Base-by-base conservation (phyloP, 768 basidiomycete species). In the Trametes punicea region DNA sequence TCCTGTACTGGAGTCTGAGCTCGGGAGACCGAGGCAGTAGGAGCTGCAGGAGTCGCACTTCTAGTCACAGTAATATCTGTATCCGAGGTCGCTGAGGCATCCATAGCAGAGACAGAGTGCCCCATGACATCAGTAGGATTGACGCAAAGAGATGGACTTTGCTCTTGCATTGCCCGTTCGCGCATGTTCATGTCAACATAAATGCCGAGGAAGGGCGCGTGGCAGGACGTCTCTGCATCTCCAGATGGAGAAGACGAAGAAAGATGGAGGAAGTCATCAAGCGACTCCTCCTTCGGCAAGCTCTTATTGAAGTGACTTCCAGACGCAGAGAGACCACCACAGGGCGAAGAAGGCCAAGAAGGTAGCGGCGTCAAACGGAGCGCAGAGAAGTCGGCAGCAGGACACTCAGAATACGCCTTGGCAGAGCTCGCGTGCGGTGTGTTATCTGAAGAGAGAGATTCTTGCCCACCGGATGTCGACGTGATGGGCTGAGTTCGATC, bases 61-160 rank as follows among this genome's bases (percentile, higher is more conserved):
- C 23, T 25, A 40, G 16, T 13, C 1, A 34, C 41, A 36, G n/a
- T n/a, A 10, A 13, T 3, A 10, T 39, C n/a, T 7, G 25, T 9
- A 23, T 20, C 13, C 27, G 15, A 16, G 11, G 44, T 15, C 5
- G 18, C 4, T 11, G 23, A 23, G 18, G 15, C 11, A 30, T 40
- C 31, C 2, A 9, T 1, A 23, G 18, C 15, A 25, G 33, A 42
- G 4, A 15, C 55, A 21, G 21, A 45, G 26, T 34, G 18, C 30
- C 55, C 62, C 55, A 74, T 66, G 26, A 75, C 71, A 29, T 76
- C 72, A 29, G 71, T 57, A 20, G 79, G 78, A 61, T 80, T 71
- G 46, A 81, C 67, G 26, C 74, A 69, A 5, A 59, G 38, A 4
- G 57, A 53, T 27, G 62, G 62, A 3, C 56, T 30, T 7, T 65